Evolutionary conservation across 257 asterid species (phyloP).

Genomic region (Handroanthus guayacan): DNA sequence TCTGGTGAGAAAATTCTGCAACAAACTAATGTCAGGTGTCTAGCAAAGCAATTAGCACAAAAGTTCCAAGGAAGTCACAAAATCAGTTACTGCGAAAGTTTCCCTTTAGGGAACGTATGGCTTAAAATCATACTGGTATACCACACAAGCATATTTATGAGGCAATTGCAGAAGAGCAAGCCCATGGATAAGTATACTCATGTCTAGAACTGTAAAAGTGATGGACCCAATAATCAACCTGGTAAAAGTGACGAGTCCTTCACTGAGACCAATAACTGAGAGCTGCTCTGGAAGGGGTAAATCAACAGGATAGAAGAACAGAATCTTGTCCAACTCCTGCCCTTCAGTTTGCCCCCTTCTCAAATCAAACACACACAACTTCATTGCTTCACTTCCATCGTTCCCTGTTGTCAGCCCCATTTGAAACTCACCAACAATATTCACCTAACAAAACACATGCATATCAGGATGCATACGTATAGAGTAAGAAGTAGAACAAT

Average conservation of each 20-base stretch:
- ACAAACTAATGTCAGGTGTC: constrained; percentile 28
- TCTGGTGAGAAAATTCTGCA: constrained; percentile 95
- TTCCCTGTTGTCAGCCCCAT: constrained; percentile 78
- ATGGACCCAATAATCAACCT: constrained; percentile 50
- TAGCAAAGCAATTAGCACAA: constrained; percentile 20
- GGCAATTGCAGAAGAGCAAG: neutral
- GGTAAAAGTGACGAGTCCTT: constrained; percentile 90
- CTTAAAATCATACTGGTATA: constrained; percentile 2
- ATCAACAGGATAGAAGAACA: constrained; percentile 89
- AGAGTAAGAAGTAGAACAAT: neutral
- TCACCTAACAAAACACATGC: constrained; percentile 30
- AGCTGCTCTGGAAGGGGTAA: constrained; percentile 76
- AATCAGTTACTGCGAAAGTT: neutral
- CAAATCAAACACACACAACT: constrained; percentile 88
- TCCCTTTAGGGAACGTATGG: neutral
- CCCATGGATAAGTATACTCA: constrained; percentile 12
- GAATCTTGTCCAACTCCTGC: constrained; percentile 94
- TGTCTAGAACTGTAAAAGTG: neutral
- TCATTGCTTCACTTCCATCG: constrained; percentile 61
- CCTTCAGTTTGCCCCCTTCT: constrained; percentile 98
- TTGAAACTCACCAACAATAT: constrained; percentile 28
- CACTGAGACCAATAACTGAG: constrained; percentile 93
- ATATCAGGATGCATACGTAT: constrained; percentile 5
- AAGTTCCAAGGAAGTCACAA: neutral
- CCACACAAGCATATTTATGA: neutral